These are phyloP conservation scores for Phaeosphaeriaceae sp. DNA, from an alignment of 2,329 filamentous ascomycete genomes.

Conservation along the genomic window DNA sequence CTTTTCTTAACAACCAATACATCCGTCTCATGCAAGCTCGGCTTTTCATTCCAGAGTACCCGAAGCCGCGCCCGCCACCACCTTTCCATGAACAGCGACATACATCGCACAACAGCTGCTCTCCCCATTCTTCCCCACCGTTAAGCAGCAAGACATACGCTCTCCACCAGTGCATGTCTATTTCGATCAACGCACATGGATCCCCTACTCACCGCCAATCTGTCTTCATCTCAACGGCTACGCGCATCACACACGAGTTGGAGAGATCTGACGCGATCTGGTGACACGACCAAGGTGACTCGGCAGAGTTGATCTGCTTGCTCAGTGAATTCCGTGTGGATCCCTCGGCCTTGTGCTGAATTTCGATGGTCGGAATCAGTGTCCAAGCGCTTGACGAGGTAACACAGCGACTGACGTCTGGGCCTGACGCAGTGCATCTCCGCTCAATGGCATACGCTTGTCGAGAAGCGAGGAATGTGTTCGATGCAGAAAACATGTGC, in stretches of 20 bases:
- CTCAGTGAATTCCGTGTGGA: neutral
- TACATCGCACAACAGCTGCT: slow-evolving; percentile 5
- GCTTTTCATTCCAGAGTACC: neutral
- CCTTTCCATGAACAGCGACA: neutral
- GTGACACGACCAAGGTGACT: neutral
- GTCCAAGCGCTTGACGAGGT: neutral
- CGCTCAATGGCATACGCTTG: neutral
- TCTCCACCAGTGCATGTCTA: neutral
- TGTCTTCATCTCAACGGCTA: neutral
- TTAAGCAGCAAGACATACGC: slow-evolving; percentile 1
- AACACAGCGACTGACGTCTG: slow-evolving; percentile 1
- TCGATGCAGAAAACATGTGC: neutral
- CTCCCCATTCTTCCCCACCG: slow-evolving; percentile 5
- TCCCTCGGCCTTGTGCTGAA: neutral
- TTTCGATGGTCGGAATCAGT: neutral
- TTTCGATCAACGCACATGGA: slow-evolving; percentile 2
- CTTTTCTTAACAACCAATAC: neutral
- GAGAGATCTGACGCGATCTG: neutral
- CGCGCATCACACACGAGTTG: slow-evolving; percentile 3
- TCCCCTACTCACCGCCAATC: slow-evolving; percentile 9
- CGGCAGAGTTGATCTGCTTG: neutral
- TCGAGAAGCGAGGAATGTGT: slow-evolving; percentile 13
- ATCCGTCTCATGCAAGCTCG: neutral
- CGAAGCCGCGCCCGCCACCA: neutral
- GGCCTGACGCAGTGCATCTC: neutral